Conservation (phyloP, 441 rosid species). For the Euphorbia neoarborescens region DNA sequence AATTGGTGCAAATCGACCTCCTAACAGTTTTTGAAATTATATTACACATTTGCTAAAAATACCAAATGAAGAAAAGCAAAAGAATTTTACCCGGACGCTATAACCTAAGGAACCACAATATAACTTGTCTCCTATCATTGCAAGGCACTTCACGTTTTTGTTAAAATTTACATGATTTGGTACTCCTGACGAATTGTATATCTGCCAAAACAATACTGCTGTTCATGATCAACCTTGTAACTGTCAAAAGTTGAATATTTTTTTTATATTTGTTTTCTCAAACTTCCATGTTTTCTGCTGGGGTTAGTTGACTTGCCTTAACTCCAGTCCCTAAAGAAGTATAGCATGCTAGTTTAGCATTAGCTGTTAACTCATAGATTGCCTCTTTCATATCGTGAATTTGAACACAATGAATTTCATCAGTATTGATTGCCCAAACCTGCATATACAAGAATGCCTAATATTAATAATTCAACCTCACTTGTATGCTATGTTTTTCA, state of each 20-base stretch:
- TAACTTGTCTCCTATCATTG: slow-evolving; percentile 38
- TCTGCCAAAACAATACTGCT: slow-evolving; percentile 27
- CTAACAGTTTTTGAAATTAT: slow-evolving; percentile 18
- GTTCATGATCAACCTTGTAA: not conserved
- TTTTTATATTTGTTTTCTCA: not conserved
- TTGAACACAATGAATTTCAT: slow-evolving; percentile 51
- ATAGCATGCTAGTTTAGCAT: slow-evolving; percentile 44
- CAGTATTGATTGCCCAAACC: slow-evolving; percentile 54
- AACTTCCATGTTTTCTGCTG: not conserved
- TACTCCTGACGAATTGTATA: slow-evolving; percentile 48
- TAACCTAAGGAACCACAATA: slow-evolving; percentile 56
- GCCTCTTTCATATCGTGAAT: slow-evolving; percentile 59
- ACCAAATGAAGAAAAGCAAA: not conserved
- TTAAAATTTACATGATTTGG: slow-evolving; percentile 48
- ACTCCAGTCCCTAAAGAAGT: slow-evolving; percentile 50
- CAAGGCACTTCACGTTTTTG: slow-evolving; percentile 43
- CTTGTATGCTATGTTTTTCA: not conserved
- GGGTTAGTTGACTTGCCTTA: slow-evolving; percentile 34
- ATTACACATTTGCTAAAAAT: not conserved
- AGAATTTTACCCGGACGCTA: slow-evolving; percentile 40
- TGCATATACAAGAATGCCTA: slow-evolving; percentile 13
- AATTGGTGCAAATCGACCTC: slow-evolving; percentile 43
- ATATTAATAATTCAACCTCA: not conserved
- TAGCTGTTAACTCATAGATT: slow-evolving; percentile 40
- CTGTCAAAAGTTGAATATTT: not conserved